These are phyloP conservation scores for Globisporangium canariense DNA, from an alignment of 352 stramenopile genomes.

Conservation along the genomic window DNA sequence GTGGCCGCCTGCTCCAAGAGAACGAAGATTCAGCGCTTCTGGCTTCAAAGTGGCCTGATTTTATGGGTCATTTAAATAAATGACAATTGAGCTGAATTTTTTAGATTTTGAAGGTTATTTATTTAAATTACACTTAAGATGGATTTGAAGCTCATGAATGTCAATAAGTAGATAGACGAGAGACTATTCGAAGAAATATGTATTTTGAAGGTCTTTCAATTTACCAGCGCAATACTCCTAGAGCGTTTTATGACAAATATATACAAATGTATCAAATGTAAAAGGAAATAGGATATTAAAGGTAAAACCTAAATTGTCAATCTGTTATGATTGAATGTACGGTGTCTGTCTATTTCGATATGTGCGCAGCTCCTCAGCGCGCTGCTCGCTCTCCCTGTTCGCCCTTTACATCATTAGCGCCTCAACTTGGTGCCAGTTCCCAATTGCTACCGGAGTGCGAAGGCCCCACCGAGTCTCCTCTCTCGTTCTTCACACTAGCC, in stretches of 20 bases:
- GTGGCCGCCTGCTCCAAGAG: neutral
- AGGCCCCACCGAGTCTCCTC: neutral
- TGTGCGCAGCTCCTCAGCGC: neutral
- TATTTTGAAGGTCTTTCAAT: too few relatives aligned
- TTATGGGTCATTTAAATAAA: neutral
- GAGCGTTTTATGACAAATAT: too few relatives aligned
- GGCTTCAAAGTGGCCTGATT: constrained; percentile 6
- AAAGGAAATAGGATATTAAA: neutral
- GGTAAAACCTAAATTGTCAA: neutral
- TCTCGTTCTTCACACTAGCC: neutral
- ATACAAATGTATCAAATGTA: too few relatives aligned
- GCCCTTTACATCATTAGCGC: neutral
- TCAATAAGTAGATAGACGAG: neutral
- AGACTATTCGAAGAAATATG: too few relatives aligned
- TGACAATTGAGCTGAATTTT: neutral
- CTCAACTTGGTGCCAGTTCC: neutral
- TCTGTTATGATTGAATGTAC: neutral
- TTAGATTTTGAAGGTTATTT: too few relatives aligned
- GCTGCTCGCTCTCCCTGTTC: neutral
- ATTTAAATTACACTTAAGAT: neutral
- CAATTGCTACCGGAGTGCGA: neutral
- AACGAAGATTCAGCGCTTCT: neutral
- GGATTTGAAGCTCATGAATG: neutral
- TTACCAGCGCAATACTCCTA: too few relatives aligned
- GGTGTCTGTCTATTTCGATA: neutral